Evolutionary conservation across 352 stramenopile species (phyloP), one percentile per base, ranked within the genome.

Genomic region (Phytophthora lateralis): DNA sequence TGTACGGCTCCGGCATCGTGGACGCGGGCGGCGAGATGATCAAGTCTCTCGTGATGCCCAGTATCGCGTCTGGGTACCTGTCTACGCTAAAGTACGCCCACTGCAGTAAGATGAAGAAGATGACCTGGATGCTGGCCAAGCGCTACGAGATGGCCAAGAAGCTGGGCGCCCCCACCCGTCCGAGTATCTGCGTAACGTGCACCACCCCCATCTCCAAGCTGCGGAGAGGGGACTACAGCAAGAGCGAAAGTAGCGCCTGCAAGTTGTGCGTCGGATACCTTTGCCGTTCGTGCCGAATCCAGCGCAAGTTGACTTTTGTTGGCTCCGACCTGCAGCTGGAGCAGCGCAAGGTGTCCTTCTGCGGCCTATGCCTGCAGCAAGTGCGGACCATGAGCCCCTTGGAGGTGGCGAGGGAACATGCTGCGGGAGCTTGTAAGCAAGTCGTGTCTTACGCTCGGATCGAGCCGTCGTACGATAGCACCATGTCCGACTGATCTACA

Each of bases 21-120:
- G 56, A 80, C 20, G 39, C 64, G 0, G 50, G 47, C 4, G 72
- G 69, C 7, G 69, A 75, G 10, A 46, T 81, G 37, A 65, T 76
- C 41, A 66, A 70, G 37, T 30, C 61, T 0, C 37, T 75, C 8
- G 58, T 73, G 42, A 35, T 75, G 15, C 41, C 65, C 0, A 71
- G 49, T n/a, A 68, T 71, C 17, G 66, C 66, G 1, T 24, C 62
- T 0, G 45, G 58, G 2, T 63, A 74, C 32, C 54, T 78, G 18
- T 39, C 62, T 0, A 66, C 66, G 0, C 60, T 71, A 8, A 71
- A 73, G 32, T 78, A 78, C 37, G 71, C 66, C 0, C 57, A 79
- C 39, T 79, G 71, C 34, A 71, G 66, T 4, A 62, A 76, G 21
- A 76, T 74, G 63, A 75, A 79, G 34, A 76, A 79, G 54, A 49